These are phyloP conservation scores for Cyclostephanos tholiformis DNA, from an alignment of 108 stramenopile species.

Conservation along the genomic window DNA sequence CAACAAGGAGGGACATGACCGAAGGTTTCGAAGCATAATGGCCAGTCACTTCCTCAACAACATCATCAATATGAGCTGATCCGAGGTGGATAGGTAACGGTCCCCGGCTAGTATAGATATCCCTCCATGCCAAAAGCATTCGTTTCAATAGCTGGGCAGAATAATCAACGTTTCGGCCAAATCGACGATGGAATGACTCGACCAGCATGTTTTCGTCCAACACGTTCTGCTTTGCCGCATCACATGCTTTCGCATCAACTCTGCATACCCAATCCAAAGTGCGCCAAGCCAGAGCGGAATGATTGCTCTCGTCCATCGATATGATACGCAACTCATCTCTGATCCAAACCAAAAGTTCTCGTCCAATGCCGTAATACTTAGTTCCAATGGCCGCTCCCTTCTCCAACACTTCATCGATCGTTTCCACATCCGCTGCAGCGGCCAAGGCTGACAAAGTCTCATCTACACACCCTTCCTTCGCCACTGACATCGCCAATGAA, in stretches of 20 bases:
- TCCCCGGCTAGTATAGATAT: constrained; percentile 10
- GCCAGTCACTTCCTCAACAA: neutral
- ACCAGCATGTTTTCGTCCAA: constrained; percentile 24
- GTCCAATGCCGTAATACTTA: constrained; percentile 6
- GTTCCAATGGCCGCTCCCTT: neutral
- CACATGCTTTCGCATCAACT: constrained; percentile 39
- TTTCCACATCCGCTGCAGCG: constrained; percentile 30
- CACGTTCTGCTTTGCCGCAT: constrained; percentile 23
- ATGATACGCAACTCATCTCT: constrained; percentile 29
- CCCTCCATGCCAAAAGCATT: constrained; percentile 13
- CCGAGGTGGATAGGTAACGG: neutral
- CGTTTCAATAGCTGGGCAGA: neutral
- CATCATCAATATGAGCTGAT: neutral
- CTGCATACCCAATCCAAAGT: constrained; percentile 49
- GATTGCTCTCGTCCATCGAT: constrained; percentile 47
- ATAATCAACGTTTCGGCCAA: constrained; percentile 1
- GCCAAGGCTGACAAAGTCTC: constrained; percentile 50
- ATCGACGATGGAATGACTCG: constrained; percentile 18
- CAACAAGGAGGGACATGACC: constrained; percentile 6
- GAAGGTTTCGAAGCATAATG: neutral
- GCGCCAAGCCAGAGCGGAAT: constrained; percentile 53
- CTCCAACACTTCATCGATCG: constrained; percentile 2
- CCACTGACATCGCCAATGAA: constrained; percentile 37
- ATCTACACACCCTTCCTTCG: constrained; percentile 50
- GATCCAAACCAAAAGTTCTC: constrained; percentile 9